These are phyloP conservation scores for Fusarium bactridioides DNA, from an alignment of 2,329 filamentous ascomycete species.

Conservation along the genomic window DNA sequence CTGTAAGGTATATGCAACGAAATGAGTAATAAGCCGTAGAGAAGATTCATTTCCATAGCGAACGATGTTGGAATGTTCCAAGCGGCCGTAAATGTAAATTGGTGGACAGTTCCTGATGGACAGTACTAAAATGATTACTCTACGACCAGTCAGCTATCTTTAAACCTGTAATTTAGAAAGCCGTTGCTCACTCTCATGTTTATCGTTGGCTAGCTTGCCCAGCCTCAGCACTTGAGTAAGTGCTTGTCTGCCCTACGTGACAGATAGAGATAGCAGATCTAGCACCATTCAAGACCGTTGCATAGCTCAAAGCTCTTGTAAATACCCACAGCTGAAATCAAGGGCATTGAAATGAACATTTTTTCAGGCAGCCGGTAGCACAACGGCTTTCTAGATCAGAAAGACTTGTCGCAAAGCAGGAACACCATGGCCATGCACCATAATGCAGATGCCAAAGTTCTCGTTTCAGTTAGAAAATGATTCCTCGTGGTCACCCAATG, in stretches of 20 bases:
- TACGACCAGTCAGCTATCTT: background rate
- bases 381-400: fast-evolving
- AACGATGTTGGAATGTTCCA: too few species aligned
- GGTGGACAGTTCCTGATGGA: too few species aligned
- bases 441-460: too few species aligned
- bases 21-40: background rate
- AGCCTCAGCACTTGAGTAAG: background rate
- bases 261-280: background rate
- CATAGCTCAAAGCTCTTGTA: fast-evolving
- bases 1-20: background rate
- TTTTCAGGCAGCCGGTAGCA: background rate
- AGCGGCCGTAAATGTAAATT: fast-evolving
- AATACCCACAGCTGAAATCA: fast-evolving
- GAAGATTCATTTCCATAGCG: background rate
- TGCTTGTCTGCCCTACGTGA: too few species aligned
- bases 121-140: background rate
- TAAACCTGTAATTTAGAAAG: background rate
- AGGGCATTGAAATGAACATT: background rate
- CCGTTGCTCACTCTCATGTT: background rate
- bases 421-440: background rate
- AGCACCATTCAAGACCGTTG: background rate
- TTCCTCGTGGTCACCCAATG: fast-evolving
- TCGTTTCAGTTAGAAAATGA: background rate
- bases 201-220: background rate
- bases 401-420: background rate